Conservation (phyloP, 2,329 filamentous ascomycete genomes). For the Ophiostoma sp. region DNA sequence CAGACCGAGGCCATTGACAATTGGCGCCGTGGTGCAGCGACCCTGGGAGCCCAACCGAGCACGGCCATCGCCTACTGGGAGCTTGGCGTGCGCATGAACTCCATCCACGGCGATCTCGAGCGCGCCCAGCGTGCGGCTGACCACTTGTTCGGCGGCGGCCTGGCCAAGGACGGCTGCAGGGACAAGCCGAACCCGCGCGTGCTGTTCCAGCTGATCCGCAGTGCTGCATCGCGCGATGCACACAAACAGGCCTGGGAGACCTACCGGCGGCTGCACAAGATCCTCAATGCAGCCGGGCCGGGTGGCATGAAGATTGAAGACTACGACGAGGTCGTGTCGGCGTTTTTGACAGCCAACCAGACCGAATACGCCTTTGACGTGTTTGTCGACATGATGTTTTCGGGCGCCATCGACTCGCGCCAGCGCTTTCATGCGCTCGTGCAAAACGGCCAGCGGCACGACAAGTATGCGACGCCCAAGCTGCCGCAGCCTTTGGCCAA, state of each 20-base stretch:
- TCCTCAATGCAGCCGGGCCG: slow-evolving; percentile 44
- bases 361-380: slow-evolving; percentile 65
- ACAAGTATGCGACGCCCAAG: not conserved
- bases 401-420: slow-evolving; percentile 47
- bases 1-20: slow-evolving; percentile 55
- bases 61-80: slow-evolving; percentile 55
- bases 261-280: slow-evolving; percentile 60
- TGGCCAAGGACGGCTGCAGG: slow-evolving; percentile 29
- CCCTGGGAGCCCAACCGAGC: slow-evolving; percentile 46
- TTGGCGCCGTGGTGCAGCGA: slow-evolving; percentile 55
- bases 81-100: slow-evolving; percentile 61
- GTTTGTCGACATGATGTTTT: slow-evolving; percentile 86
- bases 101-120: slow-evolving; percentile 51
- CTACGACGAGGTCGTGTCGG: slow-evolving; percentile 68
- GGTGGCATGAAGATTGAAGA: slow-evolving; percentile 59
- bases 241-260: slow-evolving; percentile 58
- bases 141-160: slow-evolving; percentile 35
- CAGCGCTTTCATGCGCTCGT: slow-evolving; percentile 29
- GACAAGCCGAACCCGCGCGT: slow-evolving; percentile 22
- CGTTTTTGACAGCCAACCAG: slow-evolving; percentile 62
- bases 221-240: slow-evolving; percentile 32
- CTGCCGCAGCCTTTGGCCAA: slow-evolving; percentile 55
- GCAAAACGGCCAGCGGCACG: slow-evolving; percentile 26
- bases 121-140: slow-evolving; percentile 54
- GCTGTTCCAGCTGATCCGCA: slow-evolving; percentile 25